A percentile compares a stretch with the other conserved stretches of the same genome.
phyloP scores from a whole-genome alignment of 768 basidiomycete species.

The Favolaschia claudopus region DNA sequence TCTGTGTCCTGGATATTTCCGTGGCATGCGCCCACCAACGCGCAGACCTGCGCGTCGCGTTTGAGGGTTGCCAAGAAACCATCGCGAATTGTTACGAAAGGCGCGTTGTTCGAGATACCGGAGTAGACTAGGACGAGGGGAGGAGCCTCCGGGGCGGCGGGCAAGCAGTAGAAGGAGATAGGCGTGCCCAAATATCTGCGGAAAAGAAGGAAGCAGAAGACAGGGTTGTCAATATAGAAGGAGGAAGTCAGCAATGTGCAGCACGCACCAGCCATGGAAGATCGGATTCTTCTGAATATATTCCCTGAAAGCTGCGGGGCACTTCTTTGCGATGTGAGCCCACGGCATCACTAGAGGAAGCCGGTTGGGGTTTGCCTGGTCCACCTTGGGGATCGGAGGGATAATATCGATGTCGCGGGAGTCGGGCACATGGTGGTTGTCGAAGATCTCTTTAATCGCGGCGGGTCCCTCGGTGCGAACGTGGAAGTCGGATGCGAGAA shows the following conservation, averaged over 20 bases:
- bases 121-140: not conserved
- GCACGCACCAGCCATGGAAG: not conserved
- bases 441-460: not conserved
- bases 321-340: not conserved
- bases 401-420: not conserved
- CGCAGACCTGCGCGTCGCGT: too few species aligned
- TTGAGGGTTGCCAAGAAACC: not conserved
- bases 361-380: not conserved
- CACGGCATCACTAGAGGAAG: not conserved
- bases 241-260: too few species aligned
- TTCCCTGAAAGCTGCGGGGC: not conserved
- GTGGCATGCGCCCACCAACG: too few species aligned
- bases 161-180: not conserved
- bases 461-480: not conserved
- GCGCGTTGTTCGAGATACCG: not conserved
- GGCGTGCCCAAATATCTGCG: not conserved
- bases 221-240: too few species aligned
- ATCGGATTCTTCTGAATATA: not conserved
- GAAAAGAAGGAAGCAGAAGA: too few species aligned
- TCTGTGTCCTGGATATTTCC: too few species aligned
- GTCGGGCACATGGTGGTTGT: not conserved
- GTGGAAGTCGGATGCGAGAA: not conserved
- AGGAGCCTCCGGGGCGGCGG: not conserved
- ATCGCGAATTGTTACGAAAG: not conserved
- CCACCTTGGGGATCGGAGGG: not conserved